phyloP scores from a whole-genome alignment of 2,329 filamentous ascomycete genomes.

The Fusarium nanum region DNA sequence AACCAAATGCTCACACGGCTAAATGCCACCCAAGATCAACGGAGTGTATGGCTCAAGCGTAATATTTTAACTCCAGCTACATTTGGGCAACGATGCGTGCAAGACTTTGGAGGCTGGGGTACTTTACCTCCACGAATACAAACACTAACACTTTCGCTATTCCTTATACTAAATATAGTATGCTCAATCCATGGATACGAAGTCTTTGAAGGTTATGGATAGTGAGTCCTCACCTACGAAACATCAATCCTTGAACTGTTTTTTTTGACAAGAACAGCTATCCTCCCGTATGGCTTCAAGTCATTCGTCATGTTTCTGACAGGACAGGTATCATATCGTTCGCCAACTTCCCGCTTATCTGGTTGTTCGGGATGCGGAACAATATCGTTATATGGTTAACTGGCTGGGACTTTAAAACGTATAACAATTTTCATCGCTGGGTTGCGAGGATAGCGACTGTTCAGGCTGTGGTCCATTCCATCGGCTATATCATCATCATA shows the following conservation, averaged over 20 bases:
- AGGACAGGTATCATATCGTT: constrained; percentile 73
- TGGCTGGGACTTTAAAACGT: constrained; percentile 76
- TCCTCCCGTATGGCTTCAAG: constrained; percentile 49
- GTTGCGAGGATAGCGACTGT: constrained; percentile 71
- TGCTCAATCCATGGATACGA: constrained; percentile 11
- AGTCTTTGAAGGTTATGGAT: constrained; percentile 22
- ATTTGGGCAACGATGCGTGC: constrained; percentile 2
- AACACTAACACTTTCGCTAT: background rate
- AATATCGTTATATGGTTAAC: constrained; percentile 74
- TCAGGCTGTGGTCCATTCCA: constrained; percentile 71
- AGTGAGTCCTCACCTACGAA: background rate
- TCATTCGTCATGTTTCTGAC: constrained; percentile 68
- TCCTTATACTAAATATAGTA: background rate
- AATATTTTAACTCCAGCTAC: constrained; percentile 2
- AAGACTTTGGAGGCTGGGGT: constrained; percentile 10
- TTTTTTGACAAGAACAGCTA: constrained; percentile 47
- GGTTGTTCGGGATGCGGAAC: constrained; percentile 75
- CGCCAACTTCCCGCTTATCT: constrained; percentile 72
- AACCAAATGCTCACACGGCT: accelerated
- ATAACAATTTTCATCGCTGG: constrained; percentile 75
- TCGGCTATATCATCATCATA: constrained; percentile 64
- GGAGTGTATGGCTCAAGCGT: background rate
- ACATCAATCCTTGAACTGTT: accelerated
- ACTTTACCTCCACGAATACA: constrained; percentile 10
- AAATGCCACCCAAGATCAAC: accelerated